Conservation (phyloP, 257 asterid genomes). For the Solanum medicagineum region DNA sequence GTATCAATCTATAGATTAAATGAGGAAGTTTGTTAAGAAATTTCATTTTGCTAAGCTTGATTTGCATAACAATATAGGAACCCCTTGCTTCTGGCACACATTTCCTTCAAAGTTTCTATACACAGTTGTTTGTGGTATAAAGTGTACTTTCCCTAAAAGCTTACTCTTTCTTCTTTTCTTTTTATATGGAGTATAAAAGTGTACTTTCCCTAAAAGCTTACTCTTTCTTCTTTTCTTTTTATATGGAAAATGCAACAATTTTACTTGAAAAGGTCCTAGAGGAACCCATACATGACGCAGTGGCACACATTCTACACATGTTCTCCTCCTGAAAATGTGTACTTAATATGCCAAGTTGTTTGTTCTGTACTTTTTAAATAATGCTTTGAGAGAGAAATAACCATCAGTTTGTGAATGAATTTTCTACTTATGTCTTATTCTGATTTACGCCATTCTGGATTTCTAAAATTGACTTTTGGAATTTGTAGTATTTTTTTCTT, state of each 20-base stretch:
- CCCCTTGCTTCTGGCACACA: not conserved
- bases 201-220: not conserved
- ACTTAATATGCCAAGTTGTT: not conserved
- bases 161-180: not conserved
- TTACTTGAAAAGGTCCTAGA: not conserved
- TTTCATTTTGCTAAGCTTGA: not conserved
- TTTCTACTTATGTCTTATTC: not conserved
- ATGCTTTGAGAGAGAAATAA: not conserved
- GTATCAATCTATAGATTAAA: constrained; percentile 10
- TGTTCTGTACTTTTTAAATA: not conserved
- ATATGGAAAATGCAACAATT: not conserved
- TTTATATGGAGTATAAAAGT: not conserved
- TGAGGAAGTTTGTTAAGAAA: not conserved
- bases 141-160: not conserved
- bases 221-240: not conserved
- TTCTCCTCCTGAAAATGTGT: not conserved
- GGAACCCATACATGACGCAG: not conserved
- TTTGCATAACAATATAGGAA: not conserved
- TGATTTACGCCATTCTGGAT: not conserved
- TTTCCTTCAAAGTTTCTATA: not conserved
- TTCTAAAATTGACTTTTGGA: not conserved
- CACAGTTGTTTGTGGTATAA: not conserved
- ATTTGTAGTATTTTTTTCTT: not conserved
- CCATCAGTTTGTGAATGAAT: not conserved
- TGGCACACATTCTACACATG: not conserved